These are phyloP conservation scores for Fraxinus cuspidata DNA, from an alignment of 257 asterid species.

Conservation along the genomic window DNA sequence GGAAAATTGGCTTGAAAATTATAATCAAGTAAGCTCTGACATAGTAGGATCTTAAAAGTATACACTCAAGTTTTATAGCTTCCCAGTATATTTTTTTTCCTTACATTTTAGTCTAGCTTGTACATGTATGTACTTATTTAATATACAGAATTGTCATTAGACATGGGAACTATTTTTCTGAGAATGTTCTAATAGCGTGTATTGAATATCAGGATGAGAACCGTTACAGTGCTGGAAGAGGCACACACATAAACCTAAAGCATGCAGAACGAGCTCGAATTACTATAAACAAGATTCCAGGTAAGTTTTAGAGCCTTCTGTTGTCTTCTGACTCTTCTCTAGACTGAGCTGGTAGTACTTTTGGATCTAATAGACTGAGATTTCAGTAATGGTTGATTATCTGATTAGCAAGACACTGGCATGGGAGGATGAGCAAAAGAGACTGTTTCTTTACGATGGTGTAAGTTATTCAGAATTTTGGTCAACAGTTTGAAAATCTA, in stretches of 20 bases:
- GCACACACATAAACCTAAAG: slow-evolving; percentile 82
- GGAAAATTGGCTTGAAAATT: slow-evolving; percentile 94
- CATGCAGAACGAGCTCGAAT: slow-evolving; percentile 95
- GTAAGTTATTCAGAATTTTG: slow-evolving; percentile 43
- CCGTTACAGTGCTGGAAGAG: slow-evolving; percentile 93
- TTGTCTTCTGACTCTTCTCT: no score
- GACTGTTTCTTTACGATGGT: slow-evolving; percentile 81
- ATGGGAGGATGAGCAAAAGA: slow-evolving; percentile 85
- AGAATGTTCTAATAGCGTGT: neutral
- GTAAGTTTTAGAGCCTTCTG: no score
- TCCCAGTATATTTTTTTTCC: neutral
- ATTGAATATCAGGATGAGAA: slow-evolving; percentile 55
- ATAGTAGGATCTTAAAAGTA: slow-evolving; percentile 3
- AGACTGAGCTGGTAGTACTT: neutral
- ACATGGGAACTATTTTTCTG: neutral
- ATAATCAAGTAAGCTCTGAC: slow-evolving; percentile 58
- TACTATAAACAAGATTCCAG: slow-evolving; percentile 80
- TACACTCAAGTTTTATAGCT: neutral
- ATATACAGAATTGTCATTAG: neutral
- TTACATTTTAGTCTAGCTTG: neutral
- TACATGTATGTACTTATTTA: neutral
- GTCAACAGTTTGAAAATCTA: slow-evolving; percentile 15
- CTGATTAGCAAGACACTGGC: slow-evolving; percentile 69
- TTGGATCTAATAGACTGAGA: slow-evolving; percentile 24
- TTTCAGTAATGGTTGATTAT: slow-evolving; percentile 74